Evolutionary conservation across 1,139 yeast genomes (phyloP).

Genomic region (Suhomyces yuchorum): DNA sequence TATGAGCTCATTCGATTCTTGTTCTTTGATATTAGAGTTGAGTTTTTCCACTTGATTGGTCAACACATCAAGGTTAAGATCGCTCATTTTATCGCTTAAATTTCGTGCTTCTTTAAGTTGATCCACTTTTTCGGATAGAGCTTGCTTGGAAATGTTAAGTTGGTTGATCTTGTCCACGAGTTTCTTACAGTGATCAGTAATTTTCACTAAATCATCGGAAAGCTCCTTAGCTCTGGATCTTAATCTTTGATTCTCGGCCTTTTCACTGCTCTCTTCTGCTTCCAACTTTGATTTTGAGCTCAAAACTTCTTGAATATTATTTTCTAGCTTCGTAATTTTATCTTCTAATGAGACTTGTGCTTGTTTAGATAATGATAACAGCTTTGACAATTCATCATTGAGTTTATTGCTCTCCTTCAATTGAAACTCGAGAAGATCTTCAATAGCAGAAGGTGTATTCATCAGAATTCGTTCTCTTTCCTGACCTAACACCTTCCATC

Average conservation of each 20-base stretch:
- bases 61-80: constrained; percentile 15
- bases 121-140: constrained; percentile 8
- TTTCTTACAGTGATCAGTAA: constrained; percentile 33
- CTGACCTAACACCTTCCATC: neutral
- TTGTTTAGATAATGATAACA: constrained; percentile 22
- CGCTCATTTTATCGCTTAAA: constrained; percentile 9
- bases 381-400: constrained; percentile 26
- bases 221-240: constrained; percentile 25
- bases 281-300: constrained; percentile 19
- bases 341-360: constrained; percentile 16
- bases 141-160: constrained; percentile 11
- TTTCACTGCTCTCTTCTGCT: constrained; percentile 16
- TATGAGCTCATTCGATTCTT: constrained; percentile 16
- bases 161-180: constrained; percentile 35
- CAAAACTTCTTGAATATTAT: constrained; percentile 10
- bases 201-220: constrained; percentile 28
- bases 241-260: constrained; percentile 25
- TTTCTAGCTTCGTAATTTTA: constrained; percentile 16
- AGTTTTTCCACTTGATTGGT: constrained; percentile 18
- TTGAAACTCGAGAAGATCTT: constrained; percentile 37
- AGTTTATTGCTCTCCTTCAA: constrained; percentile 33
- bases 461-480: neutral
- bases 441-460: constrained; percentile 21
- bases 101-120: constrained; percentile 7
- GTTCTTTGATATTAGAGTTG: constrained; percentile 13